Conservation (phyloP, 2,329 filamentous ascomycete species). For the Fusarium sp. region DNA sequence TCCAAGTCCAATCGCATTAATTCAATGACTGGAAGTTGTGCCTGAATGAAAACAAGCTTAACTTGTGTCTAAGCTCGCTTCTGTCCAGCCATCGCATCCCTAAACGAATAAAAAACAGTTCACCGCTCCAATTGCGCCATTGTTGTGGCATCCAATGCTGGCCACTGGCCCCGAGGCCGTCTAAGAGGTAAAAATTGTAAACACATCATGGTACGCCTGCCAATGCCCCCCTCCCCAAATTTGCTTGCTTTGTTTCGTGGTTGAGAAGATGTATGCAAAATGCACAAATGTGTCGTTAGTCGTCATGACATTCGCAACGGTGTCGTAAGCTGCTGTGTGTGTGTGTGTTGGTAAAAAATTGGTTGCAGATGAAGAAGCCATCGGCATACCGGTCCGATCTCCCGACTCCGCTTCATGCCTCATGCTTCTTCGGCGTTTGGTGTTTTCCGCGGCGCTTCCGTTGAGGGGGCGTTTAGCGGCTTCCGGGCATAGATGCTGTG, state of each 20-base stretch:
- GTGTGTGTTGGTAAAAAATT: not conserved
- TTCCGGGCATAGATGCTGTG: conserved; percentile 53
- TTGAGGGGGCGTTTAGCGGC: conserved; percentile 37
- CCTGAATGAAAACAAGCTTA: not conserved
- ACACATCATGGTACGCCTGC: conserved; percentile 12
- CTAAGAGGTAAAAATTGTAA: conserved; percentile 7
- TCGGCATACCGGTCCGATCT: not conserved
- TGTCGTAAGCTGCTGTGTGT: conserved; percentile 6
- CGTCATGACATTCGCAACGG: conserved; percentile 17
- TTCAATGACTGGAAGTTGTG: not conserved
- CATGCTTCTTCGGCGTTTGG: not conserved
- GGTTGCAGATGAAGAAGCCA: not conserved
- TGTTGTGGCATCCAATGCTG: not conserved
- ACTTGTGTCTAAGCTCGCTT: not conserved
- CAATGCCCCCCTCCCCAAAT: conserved; percentile 12
- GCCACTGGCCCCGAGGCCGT: not conserved
- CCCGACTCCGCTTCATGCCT: not conserved
- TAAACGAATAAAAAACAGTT: not conserved
- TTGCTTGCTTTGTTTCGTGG: not conserved
- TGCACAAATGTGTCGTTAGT: conserved; percentile 17
- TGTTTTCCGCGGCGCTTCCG: not conserved
- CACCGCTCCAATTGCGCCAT: conserved; percentile 12
- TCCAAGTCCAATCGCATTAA: not conserved
- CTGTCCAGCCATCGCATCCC: not conserved
- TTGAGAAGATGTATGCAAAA: not conserved